Percentiles rank a stretch among this genome's conserved stretches.
These are phyloP conservation scores for Phytopythium oedochilum DNA, from an alignment of 352 stramenopile species.

Conservation along the genomic window DNA sequence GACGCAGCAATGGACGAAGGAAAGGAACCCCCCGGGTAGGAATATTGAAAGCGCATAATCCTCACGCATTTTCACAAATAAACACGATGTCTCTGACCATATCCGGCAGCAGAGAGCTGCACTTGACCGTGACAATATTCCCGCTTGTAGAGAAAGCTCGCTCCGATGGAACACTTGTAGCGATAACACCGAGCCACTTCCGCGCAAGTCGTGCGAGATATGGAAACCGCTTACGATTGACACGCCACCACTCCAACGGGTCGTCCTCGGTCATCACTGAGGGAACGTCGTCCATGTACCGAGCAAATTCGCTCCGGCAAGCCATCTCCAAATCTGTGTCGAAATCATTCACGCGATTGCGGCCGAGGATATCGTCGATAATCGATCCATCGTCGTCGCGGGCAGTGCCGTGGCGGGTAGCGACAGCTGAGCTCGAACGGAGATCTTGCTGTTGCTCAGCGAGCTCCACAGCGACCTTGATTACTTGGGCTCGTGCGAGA, in stretches of 20 bases:
- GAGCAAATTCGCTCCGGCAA: background rate
- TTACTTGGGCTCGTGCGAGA: no score
- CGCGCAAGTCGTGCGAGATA: background rate
- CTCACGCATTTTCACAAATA: background rate
- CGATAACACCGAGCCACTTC: constrained; percentile 1
- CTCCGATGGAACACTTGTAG: constrained; percentile 11
- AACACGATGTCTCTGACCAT: constrained; percentile 11
- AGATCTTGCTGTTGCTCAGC: no score
- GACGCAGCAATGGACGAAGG: constrained; percentile 55
- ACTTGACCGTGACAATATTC: constrained; percentile 8
- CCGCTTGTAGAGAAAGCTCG: constrained; percentile 14
- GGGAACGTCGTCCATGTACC: background rate
- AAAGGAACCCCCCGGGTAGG: no score
- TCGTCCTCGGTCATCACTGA: background rate
- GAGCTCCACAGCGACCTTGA: no score
- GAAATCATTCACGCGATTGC: no score
- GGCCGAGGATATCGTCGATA: background rate
- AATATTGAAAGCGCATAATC: no score
- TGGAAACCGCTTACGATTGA: background rate
- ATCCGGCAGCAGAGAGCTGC: background rate
- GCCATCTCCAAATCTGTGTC: background rate
- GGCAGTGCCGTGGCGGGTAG: no score
- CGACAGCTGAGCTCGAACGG: no score
- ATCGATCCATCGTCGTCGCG: background rate
- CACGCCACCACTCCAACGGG: background rate